phyloP scores from a whole-genome alignment of 2,329 filamentous ascomycete genomes.

The Alternaria brassicae region DNA sequence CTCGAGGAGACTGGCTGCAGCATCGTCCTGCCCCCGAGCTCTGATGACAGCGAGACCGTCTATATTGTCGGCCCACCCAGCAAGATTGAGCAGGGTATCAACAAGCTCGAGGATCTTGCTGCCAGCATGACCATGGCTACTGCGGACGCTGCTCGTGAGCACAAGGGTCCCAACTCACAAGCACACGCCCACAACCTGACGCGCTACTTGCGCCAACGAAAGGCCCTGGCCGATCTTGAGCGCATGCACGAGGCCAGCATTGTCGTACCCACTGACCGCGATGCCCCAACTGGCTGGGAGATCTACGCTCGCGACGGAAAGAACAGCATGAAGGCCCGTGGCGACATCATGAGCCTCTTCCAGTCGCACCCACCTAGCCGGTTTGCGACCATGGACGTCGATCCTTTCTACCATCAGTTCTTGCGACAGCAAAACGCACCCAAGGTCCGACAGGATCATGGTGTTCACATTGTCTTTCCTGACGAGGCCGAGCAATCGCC shows the following conservation, averaged over 20 bases:
- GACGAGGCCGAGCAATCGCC: constrained; percentile 64
- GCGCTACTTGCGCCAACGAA: constrained; percentile 82
- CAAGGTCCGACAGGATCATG: constrained; percentile 70
- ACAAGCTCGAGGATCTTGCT: constrained; percentile 87
- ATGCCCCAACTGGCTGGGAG: constrained; percentile 81
- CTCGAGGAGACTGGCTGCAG: constrained; percentile 89
- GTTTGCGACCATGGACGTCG: constrained; percentile 70
- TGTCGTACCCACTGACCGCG: constrained; percentile 74
- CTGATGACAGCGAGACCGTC: constrained; percentile 81
- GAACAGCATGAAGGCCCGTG: constrained; percentile 77
- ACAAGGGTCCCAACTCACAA: constrained; percentile 75
- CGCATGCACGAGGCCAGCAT: constrained; percentile 83
- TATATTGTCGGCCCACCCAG: constrained; percentile 83
- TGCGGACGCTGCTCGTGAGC: constrained; percentile 81
- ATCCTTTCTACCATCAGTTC: constrained; percentile 81
- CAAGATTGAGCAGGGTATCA: constrained; percentile 75
- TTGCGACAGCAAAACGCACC: constrained; percentile 69
- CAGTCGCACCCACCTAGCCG: constrained; percentile 76
- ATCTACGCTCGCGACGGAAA: constrained; percentile 87
- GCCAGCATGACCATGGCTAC: constrained; percentile 84
- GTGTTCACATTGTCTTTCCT: constrained; percentile 77
- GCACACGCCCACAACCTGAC: constrained; percentile 85
- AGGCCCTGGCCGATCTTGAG: constrained; percentile 84
- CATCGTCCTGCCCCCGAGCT: constrained; percentile 77
- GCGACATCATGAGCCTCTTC: constrained; percentile 76